Evolutionary conservation across 306 rosid species (phyloP).

Genomic region (Amphicarpaea edgeworthii): DNA sequence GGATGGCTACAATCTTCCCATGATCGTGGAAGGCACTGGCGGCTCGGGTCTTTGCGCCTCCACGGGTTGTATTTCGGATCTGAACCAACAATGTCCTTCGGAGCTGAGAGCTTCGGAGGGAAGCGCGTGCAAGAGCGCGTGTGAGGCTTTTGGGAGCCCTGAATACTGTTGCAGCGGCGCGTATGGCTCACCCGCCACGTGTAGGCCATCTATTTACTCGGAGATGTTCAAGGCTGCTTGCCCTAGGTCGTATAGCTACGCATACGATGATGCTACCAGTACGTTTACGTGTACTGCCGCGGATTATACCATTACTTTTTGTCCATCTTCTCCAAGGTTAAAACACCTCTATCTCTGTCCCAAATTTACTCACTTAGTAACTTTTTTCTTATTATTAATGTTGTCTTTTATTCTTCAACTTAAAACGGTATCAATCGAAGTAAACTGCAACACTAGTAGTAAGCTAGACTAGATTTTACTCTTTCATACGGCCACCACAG

Average conservation of each 20-base stretch:
- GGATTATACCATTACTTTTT: conserved; percentile 82
- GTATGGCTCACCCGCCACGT: conserved; percentile 70
- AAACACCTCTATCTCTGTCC: not conserved
- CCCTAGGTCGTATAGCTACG: conserved; percentile 89
- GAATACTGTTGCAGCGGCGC: conserved; percentile 91
- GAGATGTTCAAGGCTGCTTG: conserved; percentile 86
- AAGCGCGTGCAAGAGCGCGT: conserved; percentile 95
- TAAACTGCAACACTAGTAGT: not conserved
- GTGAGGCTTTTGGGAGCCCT: conserved; percentile 88
- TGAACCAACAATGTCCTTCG: conserved; percentile 80
- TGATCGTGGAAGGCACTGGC: conserved; percentile 83
- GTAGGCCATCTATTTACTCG: conserved; percentile 79
- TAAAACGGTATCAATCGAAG: not conserved
- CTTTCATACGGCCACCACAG: conserved; percentile 39
- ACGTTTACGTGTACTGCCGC: conserved; percentile 87
- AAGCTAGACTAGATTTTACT: not conserved
- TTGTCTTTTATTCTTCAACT: not conserved
- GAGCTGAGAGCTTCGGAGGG: conserved; percentile 75
- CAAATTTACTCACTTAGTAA: no score
- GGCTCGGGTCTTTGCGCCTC: conserved; percentile 84
- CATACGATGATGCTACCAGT: conserved; percentile 86
- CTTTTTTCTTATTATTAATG: no score
- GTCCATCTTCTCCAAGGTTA: conserved; percentile 79
- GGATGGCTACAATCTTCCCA: conserved; percentile 88
- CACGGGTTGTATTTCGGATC: conserved; percentile 84